Evolutionary conservation across 2,329 filamentous ascomycete species (phyloP), one percentile per base, ranked within the genome.

Genomic region (Thelonectria discophora): DNA sequence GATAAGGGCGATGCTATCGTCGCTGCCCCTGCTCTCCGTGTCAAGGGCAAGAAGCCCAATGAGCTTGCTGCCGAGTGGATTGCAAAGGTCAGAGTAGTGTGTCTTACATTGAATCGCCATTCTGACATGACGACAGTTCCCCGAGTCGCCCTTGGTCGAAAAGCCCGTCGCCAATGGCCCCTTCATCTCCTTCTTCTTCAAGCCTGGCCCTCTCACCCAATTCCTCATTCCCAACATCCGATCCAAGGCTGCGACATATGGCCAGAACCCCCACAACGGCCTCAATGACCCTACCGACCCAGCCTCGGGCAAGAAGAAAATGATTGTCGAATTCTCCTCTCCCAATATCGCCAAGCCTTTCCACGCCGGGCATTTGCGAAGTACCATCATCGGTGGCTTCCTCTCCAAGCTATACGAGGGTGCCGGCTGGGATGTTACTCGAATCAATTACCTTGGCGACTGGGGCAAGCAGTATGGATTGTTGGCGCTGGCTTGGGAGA

Each of bases 271-370:
- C 21, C 80, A 80, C 59, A 76, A 86, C 34, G 89, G 88, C 8
- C 79, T 89, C 37, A 83, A 82, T 66, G 87, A 93, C 72, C 82
- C 85, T 39, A 78, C 81, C 20, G 84, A 92, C 72, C 82, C 86
- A 8, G 82, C 80, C 53, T 81, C 84, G 61, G 87, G 85, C 64
- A 81, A 81, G 69, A 92, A 92, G 82, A 85, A 84, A 63, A 84
- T 88, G 73, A 86, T 95, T 53, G 85, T 95, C 70, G 92, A 95
- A 73, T 95, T 94, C 77, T 93, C 90, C 8, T 93, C 90, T 8
- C 92, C 92, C 52, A 95, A 95, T 75, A 93, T 95, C 62, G 92
- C 92, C 47, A 94, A 94, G 78, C 91, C 90, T 21, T 93, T 93
- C 80, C 90, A 93, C 73, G 90, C 90, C 40, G 90, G 90, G 12